A percentile compares a stretch with the other conserved stretches of the same genome.
phyloP scores from a whole-genome alignment of 176 grass and related monocot species.

The Phoenix dactylifera region DNA sequence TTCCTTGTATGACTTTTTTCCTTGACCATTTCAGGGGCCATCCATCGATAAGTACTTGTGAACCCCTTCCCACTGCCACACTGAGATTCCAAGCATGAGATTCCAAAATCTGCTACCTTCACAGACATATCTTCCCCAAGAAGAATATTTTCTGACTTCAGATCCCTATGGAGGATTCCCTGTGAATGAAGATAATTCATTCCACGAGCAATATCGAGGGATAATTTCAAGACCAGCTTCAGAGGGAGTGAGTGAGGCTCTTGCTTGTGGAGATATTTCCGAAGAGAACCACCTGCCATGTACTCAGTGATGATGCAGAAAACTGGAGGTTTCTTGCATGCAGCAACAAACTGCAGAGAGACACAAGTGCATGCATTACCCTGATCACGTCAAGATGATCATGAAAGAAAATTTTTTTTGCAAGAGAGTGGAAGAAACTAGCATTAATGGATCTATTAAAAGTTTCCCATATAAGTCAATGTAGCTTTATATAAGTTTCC shows the following conservation, averaged over 20 bases:
- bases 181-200: constrained; percentile 91
- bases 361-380: too few species aligned
- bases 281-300: constrained; percentile 92
- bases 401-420: too few species aligned
- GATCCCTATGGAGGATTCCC: constrained; percentile 90
- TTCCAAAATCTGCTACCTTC: constrained; percentile 96
- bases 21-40: constrained; percentile 98
- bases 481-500: too few species aligned
- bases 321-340: constrained; percentile 91
- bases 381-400: too few species aligned
- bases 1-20: constrained; percentile 92
- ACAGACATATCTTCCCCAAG: constrained; percentile 85
- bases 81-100: constrained; percentile 89
- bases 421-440: too few species aligned
- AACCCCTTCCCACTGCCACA: constrained; percentile 81
- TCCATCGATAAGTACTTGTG: constrained; percentile 93
- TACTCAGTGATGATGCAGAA: constrained; percentile 96
- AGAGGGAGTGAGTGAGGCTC: constrained; percentile 71
- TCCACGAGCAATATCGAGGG: constrained; percentile 89
- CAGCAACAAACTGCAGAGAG: constrained; percentile 73
- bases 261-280: constrained; percentile 91
- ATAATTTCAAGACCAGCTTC: constrained; percentile 61
- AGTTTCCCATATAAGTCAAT: too few species aligned
- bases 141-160: constrained; percentile 98
- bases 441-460: too few species aligned